phyloP scores from a whole-genome alignment of 306 rosid genomes.

The Trifolium pratense region DNA sequence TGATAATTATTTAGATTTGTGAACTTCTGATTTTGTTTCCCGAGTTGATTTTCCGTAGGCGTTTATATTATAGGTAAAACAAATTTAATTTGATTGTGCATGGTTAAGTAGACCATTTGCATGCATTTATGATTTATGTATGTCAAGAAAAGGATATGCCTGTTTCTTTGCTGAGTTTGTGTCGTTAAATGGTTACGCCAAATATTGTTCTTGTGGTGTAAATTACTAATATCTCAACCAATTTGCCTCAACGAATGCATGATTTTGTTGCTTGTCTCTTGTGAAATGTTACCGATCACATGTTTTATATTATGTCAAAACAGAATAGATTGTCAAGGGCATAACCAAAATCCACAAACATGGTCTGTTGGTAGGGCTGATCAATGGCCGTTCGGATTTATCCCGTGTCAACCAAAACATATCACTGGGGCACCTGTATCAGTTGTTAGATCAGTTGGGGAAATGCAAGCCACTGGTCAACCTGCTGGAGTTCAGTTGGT shows the following conservation, averaged over 20 bases:
- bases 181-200: slow-evolving; percentile 21
- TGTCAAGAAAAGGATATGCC: not conserved
- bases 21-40: not conserved
- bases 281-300: slow-evolving; percentile 7
- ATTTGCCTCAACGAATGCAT: slow-evolving; percentile 33
- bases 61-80: too few relatives aligned
- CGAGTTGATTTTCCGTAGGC: not conserved
- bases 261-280: slow-evolving; percentile 18
- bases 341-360: slow-evolving; percentile 52
- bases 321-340: slow-evolving; percentile 68
- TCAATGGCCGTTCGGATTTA: slow-evolving; percentile 51
- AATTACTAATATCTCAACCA: slow-evolving; percentile 1
- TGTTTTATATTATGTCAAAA: slow-evolving; percentile 35
- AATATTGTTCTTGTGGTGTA: not conserved
- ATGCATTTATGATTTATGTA: slow-evolving; percentile 3
- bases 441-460: not conserved
- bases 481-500: slow-evolving; percentile 36
- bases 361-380: slow-evolving; percentile 53
- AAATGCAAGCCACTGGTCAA: slow-evolving; percentile 53
- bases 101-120: not conserved
- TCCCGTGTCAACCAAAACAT: slow-evolving; percentile 48
- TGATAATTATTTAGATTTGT: slow-evolving; percentile 14
- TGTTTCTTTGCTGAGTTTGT: not conserved
- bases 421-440: slow-evolving; percentile 48
- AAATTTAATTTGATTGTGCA: too few relatives aligned